These are phyloP conservation scores for Mycena vitilis DNA, from an alignment of 768 basidiomycete species.

Conservation along the genomic window DNA sequence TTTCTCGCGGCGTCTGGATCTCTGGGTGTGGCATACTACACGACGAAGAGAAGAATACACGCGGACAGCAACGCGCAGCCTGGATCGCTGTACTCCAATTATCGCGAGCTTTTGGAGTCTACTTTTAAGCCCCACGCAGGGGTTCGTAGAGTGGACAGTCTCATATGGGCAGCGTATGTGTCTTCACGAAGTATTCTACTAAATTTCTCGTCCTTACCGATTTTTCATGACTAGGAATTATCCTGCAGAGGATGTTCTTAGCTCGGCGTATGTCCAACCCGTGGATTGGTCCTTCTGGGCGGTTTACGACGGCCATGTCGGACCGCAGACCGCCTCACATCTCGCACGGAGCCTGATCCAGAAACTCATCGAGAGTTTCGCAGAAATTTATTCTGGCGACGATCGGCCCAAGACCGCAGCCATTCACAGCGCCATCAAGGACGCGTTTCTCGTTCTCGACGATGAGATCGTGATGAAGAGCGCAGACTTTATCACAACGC, in stretches of 20 bases:
- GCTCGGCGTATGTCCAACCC: slow-evolving; percentile 1
- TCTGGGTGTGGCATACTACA: slow-evolving; percentile 17
- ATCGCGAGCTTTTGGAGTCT: slow-evolving; percentile 1
- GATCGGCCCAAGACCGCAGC: slow-evolving; percentile 41
- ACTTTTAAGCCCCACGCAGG: background rate
- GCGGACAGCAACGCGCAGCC: slow-evolving; percentile 7
- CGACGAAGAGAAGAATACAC: slow-evolving; percentile 17
- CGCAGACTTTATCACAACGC: slow-evolving; percentile 42
- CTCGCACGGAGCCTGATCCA: slow-evolving; percentile 25
- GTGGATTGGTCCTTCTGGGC: slow-evolving; percentile 32
- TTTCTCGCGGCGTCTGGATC: slow-evolving; percentile 22
- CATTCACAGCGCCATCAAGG: slow-evolving; percentile 50
- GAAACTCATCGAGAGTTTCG: slow-evolving; percentile 9
- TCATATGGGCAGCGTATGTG: slow-evolving; percentile 24
- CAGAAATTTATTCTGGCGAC: slow-evolving; percentile 17
- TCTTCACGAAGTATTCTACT: background rate
- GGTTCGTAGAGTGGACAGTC: slow-evolving; percentile 11
- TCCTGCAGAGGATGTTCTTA: slow-evolving; percentile 26
- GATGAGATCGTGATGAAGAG: slow-evolving; percentile 53
- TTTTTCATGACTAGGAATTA: slow-evolving; percentile 15
- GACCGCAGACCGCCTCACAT: slow-evolving; percentile 23
- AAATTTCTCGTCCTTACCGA: background rate
- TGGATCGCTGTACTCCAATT: background rate
- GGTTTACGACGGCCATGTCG: slow-evolving; percentile 34
- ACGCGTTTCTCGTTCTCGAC: slow-evolving; percentile 54